These are phyloP conservation scores for Psilocybe cyanescens DNA, from an alignment of 768 basidiomycete species.

Conservation along the genomic window DNA sequence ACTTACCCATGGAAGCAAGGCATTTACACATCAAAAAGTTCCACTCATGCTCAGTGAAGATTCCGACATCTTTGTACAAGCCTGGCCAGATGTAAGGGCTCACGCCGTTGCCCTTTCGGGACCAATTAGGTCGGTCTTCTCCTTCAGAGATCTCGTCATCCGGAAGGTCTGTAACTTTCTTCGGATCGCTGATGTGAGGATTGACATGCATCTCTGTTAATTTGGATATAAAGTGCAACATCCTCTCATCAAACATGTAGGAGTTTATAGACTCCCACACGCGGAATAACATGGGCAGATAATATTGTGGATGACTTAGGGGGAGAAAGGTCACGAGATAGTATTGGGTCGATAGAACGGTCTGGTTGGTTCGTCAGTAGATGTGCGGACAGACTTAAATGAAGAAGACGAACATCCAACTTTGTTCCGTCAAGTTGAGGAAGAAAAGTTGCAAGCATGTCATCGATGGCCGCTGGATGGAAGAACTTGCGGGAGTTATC, in stretches of 20 bases:
- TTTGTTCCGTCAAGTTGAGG: conserved; percentile 77
- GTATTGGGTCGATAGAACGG: conserved; percentile 79
- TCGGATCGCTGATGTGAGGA: conserved; percentile 76
- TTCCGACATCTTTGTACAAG: conserved; percentile 84
- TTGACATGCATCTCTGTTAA: conserved; percentile 83
- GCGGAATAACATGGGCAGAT: conserved; percentile 82
- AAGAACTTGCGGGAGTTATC: conserved; percentile 79
- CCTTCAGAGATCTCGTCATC: conserved; percentile 70
- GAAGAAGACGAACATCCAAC: conserved; percentile 59
- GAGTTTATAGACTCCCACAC: conserved; percentile 91
- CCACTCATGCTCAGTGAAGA: conserved; percentile 87
- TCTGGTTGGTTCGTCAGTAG: conserved; percentile 41
- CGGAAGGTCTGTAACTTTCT: conserved; percentile 63
- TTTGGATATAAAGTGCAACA: conserved; percentile 80
- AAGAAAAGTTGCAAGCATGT: conserved; percentile 88
- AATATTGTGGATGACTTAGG: conserved; percentile 81
- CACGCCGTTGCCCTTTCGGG: conserved; percentile 41
- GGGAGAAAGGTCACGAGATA: conserved; percentile 89
- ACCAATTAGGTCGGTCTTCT: conserved; percentile 63
- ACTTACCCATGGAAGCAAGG: conserved; percentile 78
- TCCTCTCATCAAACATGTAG: conserved; percentile 88
- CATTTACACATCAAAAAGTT: conserved; percentile 88
- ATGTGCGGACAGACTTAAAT: not conserved
- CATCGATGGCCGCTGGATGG: conserved; percentile 83
- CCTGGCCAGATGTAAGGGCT: conserved; percentile 61